Conservation (phyloP, 441 rosid species). For the Cnidoscolus chayamansa region DNA sequence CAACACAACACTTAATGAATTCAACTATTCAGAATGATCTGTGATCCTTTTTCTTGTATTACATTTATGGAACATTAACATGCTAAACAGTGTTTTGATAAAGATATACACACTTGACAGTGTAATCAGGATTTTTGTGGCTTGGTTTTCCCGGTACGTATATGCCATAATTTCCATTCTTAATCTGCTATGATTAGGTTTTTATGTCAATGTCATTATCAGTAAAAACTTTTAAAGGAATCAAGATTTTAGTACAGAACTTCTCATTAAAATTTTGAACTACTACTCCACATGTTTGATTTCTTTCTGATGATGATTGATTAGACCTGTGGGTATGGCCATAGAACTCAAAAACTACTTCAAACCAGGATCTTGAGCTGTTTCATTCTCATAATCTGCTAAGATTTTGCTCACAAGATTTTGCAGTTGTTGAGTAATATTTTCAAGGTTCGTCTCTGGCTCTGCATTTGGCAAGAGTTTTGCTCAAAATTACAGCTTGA, state of each 20-base stretch:
- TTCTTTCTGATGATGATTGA: constrained; percentile 17
- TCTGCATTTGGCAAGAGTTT: not conserved
- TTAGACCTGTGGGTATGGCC: constrained; percentile 4
- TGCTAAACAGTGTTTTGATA: constrained; percentile 3
- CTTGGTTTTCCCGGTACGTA: constrained; percentile 8
- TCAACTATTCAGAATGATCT: constrained; percentile 4
- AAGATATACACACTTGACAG: constrained; percentile 10
- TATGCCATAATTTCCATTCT: constrained; percentile 18
- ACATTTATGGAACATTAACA: not conserved
- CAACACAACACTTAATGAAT: not conserved
- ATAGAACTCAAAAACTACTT: not conserved
- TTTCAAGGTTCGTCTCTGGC: not conserved
- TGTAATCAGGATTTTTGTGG: constrained; percentile 24
- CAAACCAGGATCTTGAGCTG: not conserved
- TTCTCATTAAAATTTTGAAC: constrained; percentile 14
- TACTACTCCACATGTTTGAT: not conserved
- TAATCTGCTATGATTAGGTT: constrained; percentile 18
- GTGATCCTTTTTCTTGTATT: not conserved
- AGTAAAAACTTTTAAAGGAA: not conserved
- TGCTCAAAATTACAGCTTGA: not conserved
- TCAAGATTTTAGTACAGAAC: not conserved
- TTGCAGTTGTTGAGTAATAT: too few relatives aligned
- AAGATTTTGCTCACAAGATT: not conserved
- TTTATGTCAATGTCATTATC: constrained; percentile 19
- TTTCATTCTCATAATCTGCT: too few relatives aligned